Evolutionary conservation across 1,139 yeast species (phyloP).

Genomic region (Debaryomycetaceae sp.): DNA sequence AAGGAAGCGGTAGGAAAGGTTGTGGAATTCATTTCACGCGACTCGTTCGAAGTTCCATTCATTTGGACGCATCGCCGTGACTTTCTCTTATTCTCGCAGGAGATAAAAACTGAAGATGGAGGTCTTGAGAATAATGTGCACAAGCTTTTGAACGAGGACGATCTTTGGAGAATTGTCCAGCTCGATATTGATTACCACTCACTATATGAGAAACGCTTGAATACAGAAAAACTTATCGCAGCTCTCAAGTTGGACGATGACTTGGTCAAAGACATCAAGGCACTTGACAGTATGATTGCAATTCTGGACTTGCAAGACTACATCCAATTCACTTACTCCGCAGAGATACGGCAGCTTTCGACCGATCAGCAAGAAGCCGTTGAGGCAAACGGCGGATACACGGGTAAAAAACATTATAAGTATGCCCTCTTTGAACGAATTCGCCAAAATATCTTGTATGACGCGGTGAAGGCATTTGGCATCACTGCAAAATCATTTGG

Average conservation of each 20-base stretch:
- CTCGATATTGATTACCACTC: constrained; percentile 87
- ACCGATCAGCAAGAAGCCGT: constrained; percentile 9
- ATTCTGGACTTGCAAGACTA: constrained; percentile 84
- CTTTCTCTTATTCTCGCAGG: constrained; percentile 57
- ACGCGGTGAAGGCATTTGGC: constrained; percentile 65
- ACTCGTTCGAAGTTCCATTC: constrained; percentile 86
- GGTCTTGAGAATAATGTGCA: constrained; percentile 30
- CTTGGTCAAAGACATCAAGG: constrained; percentile 41
- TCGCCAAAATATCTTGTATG: constrained; percentile 54
- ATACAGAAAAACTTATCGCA: constrained; percentile 48
- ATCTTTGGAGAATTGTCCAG: constrained; percentile 82
- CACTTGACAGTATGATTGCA: constrained; percentile 63
- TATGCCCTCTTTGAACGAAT: constrained; percentile 69
- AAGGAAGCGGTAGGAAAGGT: constrained; percentile 64
- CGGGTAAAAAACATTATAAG: constrained; percentile 56
- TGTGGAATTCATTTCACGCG: constrained; percentile 68
- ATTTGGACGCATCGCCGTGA: constrained; percentile 95
- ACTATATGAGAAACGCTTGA: constrained; percentile 61
- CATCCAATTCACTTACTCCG: constrained; percentile 68
- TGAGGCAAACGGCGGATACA: constrained; percentile 9
- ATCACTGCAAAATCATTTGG: constrained; percentile 72
- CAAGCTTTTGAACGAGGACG: constrained; percentile 64
- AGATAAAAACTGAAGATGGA: constrained; percentile 37
- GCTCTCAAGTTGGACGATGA: constrained; percentile 49
- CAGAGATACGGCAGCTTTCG: constrained; percentile 45